These are phyloP conservation scores for Phytopythium litorale DNA, from an alignment of 352 stramenopile species.

Conservation along the genomic window DNA sequence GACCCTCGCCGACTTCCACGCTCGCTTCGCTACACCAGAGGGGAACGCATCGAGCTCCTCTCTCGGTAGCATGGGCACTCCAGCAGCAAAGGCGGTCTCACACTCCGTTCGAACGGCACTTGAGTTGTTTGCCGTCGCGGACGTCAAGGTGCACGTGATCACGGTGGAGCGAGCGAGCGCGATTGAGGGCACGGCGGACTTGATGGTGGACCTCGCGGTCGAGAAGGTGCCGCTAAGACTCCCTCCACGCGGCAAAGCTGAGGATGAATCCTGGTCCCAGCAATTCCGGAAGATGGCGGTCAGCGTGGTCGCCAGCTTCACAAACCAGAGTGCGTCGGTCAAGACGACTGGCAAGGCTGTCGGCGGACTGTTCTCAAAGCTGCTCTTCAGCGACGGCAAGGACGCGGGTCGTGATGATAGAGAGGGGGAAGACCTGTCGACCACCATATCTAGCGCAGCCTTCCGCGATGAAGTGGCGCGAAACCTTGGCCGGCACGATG, in stretches of 20 bases:
- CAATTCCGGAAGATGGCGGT: background rate
- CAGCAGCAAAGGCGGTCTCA: background rate
- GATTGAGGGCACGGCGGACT: background rate
- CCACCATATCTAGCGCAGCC: background rate
- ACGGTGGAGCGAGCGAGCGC: background rate
- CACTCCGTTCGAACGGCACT: conserved; percentile 20
- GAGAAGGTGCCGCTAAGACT: conserved; percentile 2
- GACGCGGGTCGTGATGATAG: background rate
- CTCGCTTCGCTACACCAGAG: background rate
- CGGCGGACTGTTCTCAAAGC: background rate
- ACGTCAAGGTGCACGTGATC: conserved; percentile 15
- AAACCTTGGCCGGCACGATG: conserved; percentile 6
- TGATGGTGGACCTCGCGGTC: conserved; percentile 1
- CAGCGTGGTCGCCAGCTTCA: background rate
- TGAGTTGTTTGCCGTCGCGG: conserved; percentile 13
- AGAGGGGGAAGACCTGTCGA: background rate
- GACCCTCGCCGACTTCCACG: conserved; percentile 9
- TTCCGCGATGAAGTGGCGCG: background rate
- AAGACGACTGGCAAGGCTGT: background rate
- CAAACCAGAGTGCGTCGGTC: no score
- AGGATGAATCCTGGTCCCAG: background rate
- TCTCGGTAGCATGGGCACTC: background rate
- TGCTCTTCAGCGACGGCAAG: background rate
- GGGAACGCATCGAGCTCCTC: background rate
- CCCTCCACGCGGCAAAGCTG: background rate